These are phyloP conservation scores for Aureobasidium sp. DNA, from an alignment of 2,329 filamentous ascomycete genomes.

Conservation along the genomic window DNA sequence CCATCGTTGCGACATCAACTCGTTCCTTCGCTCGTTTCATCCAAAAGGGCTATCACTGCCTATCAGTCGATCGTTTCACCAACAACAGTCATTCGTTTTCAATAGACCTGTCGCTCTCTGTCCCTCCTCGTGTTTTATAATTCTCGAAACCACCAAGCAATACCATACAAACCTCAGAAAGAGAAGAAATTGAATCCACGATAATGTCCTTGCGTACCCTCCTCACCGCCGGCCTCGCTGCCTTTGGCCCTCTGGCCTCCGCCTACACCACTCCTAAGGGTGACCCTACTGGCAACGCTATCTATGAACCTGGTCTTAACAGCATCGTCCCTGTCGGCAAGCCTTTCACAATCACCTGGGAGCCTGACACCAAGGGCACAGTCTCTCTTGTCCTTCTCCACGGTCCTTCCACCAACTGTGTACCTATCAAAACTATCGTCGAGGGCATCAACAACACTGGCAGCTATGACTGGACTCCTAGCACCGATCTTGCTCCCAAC, in stretches of 20 bases:
- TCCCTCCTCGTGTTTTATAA: not conserved
- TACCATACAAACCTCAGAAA: not conserved
- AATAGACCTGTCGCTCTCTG: not conserved
- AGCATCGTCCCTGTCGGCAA: conserved; percentile 50
- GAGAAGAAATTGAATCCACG: not conserved
- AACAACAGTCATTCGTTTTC: conserved; percentile 20
- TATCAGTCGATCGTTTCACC: conserved; percentile 17
- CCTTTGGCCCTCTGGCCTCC: conserved; percentile 45
- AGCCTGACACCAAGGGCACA: conserved; percentile 40
- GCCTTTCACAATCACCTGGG: conserved; percentile 54
- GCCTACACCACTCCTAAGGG: conserved; percentile 30
- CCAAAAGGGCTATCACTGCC: not conserved
- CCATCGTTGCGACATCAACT: conserved; percentile 6
- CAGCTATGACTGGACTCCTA: conserved; percentile 49
- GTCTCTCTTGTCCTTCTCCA: conserved; percentile 55
- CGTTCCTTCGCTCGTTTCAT: conserved; percentile 4
- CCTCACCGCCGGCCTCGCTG: conserved; percentile 48
- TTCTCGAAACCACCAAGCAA: not conserved
- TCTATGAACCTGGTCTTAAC: conserved; percentile 45
- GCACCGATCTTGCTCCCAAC: conserved; percentile 39
- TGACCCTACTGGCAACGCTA: conserved; percentile 46
- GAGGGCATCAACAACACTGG: conserved; percentile 38
- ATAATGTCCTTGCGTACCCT: conserved; percentile 27
- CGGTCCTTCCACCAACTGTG: conserved; percentile 50
- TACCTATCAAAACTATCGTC: conserved; percentile 45